These are phyloP conservation scores for Cucumis melo DNA, from an alignment of 306 rosid species.

Conservation along the genomic window DNA sequence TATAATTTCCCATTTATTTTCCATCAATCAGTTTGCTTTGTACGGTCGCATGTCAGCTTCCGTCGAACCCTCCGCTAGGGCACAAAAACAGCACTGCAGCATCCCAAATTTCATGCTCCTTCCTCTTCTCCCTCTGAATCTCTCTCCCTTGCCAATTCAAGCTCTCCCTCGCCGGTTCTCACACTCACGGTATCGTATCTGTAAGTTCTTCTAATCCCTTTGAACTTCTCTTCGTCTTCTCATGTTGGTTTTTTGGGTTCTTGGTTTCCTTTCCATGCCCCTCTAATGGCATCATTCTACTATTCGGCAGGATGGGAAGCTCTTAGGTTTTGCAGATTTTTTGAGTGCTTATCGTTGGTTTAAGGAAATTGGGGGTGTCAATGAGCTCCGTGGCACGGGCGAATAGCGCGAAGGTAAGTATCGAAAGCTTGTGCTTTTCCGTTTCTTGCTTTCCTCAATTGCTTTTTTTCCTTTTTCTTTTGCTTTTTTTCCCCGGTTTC, in stretches of 20 bases:
- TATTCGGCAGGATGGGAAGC: neutral
- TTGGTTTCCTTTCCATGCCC: neutral
- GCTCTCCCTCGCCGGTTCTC: neutral
- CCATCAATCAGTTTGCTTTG: neutral
- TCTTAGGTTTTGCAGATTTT: neutral
- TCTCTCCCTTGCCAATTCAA: neutral
- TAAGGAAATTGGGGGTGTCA: neutral
- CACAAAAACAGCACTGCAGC: neutral
- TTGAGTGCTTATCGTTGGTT: neutral
- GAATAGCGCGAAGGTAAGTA: neutral
- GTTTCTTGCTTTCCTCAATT: neutral
- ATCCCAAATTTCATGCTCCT: neutral
- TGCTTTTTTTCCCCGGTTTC: neutral
- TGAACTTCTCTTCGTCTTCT: neutral
- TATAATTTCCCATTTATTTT: too few relatives aligned
- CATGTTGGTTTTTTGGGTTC: neutral
- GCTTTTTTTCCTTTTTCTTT: neutral
- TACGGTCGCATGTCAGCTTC: neutral
- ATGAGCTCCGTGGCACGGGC: neutral
- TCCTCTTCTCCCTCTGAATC: neutral
- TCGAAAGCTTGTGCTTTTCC: neutral
- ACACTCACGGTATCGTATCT: neutral
- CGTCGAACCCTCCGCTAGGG: neutral
- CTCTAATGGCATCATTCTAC: neutral
- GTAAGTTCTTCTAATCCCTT: neutral